Percentiles rank a stretch among this genome's conserved stretches.
phyloP scores from a whole-genome alignment of 225 moss, liverwort and hornwort genomes.

The Marchantia paleacea region DNA sequence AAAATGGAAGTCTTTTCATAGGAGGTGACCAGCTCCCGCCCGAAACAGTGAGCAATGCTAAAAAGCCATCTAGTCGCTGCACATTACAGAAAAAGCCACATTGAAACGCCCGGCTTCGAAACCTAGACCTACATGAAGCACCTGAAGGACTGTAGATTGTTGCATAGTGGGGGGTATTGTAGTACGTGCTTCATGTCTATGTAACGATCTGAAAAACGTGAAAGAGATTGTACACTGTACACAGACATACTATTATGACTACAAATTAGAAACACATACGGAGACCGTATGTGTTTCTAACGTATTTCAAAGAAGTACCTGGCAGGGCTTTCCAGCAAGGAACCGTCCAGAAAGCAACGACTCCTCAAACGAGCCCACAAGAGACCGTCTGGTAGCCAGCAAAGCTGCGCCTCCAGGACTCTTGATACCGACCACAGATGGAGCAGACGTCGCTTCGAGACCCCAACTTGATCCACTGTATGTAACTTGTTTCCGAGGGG shows the following conservation, averaged over 20 bases:
- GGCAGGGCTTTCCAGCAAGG: slow-evolving; percentile 77
- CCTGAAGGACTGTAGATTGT: not conserved
- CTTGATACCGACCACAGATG: slow-evolving; percentile 48
- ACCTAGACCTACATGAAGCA: not conserved
- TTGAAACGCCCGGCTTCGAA: not conserved
- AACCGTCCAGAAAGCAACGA: slow-evolving; percentile 97
- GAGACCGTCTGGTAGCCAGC: slow-evolving; percentile 66
- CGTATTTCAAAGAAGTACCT: slow-evolving; percentile 39
- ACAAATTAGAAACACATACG: not conserved
- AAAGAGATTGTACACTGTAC: not conserved
- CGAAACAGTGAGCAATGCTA: slow-evolving; percentile 83
- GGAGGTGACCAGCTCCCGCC: slow-evolving; percentile 87
- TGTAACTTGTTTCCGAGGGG: slow-evolving; percentile 43
- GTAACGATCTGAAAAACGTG: not conserved
- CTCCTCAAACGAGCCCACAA: slow-evolving; percentile 99
- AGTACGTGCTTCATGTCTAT: not conserved
- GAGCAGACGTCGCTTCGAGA: slow-evolving; percentile 56
- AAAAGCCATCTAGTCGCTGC: slow-evolving; percentile 89
- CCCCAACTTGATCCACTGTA: slow-evolving; percentile 52
- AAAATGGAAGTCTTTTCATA: slow-evolving; percentile 72
- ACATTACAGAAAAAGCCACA: slow-evolving; percentile 18
- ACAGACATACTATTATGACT: not conserved
- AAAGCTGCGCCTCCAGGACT: slow-evolving; percentile 58
- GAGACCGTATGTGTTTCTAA: no score
- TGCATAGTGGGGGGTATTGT: not conserved